These are phyloP conservation scores for Rhipidocladum racemiflorum DNA, from an alignment of 176 grass and related monocot species.

Conservation along the genomic window DNA sequence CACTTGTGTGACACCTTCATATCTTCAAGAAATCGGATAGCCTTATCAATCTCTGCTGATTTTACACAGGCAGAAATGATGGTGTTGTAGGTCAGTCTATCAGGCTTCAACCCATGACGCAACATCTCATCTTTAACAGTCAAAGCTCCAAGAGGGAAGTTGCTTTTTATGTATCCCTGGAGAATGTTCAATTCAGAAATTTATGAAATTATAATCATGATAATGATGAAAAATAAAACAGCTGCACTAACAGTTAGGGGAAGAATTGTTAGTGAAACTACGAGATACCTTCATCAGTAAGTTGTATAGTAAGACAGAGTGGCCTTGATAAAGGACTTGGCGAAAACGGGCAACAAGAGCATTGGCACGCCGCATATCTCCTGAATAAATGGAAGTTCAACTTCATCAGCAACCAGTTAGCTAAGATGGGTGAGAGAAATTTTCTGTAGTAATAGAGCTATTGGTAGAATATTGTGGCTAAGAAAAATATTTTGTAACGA, in stretches of 20 bases:
- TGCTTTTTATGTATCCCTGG: constrained; percentile 81
- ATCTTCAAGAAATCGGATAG: constrained; percentile 82
- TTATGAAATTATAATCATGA: neutral
- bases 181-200: constrained; percentile 24
- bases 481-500: neutral
- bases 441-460: neutral
- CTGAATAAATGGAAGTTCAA: constrained; percentile 39
- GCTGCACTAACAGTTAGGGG: neutral
- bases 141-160: constrained; percentile 82
- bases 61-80: constrained; percentile 82
- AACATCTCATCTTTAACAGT: constrained; percentile 90
- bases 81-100: constrained; percentile 91
- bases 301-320: constrained; percentile 77
- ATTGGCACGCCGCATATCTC: constrained; percentile 93
- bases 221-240: constrained; percentile 6
- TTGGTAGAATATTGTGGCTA: neutral
- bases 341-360: constrained; percentile 79
- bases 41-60: constrained; percentile 66
- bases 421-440: neutral
- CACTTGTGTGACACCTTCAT: constrained; percentile 97
- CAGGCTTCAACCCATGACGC: constrained; percentile 78
- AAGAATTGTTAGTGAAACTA: neutral
- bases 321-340: constrained; percentile 62
- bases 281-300: constrained; percentile 83
- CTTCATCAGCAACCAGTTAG: neutral